Base-by-base conservation (phyloP, 2,329 filamentous ascomycete genomes). In the Ophiostoma tasmaniense region DNA sequence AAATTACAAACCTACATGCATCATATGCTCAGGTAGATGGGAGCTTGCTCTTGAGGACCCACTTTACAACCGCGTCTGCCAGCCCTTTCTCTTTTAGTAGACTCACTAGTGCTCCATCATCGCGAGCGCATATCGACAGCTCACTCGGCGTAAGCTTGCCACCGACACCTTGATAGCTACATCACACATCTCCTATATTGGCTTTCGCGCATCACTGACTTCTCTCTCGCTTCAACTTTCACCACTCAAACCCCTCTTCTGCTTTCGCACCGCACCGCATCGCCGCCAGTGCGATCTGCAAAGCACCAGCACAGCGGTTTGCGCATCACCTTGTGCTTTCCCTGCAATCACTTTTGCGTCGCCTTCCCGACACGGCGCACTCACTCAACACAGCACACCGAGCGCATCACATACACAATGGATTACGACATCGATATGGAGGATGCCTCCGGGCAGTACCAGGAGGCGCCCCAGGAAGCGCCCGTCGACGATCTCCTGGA, bases 391-490 rank as follows among this genome's bases (percentile, higher is more conserved):
- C 22, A 39, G 33, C 64, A 22, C 64, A 55, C 8, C n/a, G 5
- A 22, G 11, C 64, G 25, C 62, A 65, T 3, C 22, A 22, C 25
- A 35, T 11, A 70, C 70, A 82, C 73, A 69, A 88, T 91, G 88
- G 89, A 92, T 78, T 80, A 85, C 73, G 85, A 87, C 68, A 88
- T 92, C 69, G 89, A 91, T 72, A 90, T 92, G 87, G 89, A 88
- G 74, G 81, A 91, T 73, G 82, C 84, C 42, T 81, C 79, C 37
- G 69, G 64, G 65, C 64, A 69, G 65, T 59, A 66, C 37, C 62
- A 67, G 8, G 28, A 69, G 50, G 64, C 42, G 20, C 50, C 50
- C 8, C 50, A 55, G 11, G 66, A 64, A 2, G 20, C 77, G 69
- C 77, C 77, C 70, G 71, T 75, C 6, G 74, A 75, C 68, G 77